Evolutionary conservation across 106 monocot genomes (phyloP).

Genomic region (Narthecium ossifragum): DNA sequence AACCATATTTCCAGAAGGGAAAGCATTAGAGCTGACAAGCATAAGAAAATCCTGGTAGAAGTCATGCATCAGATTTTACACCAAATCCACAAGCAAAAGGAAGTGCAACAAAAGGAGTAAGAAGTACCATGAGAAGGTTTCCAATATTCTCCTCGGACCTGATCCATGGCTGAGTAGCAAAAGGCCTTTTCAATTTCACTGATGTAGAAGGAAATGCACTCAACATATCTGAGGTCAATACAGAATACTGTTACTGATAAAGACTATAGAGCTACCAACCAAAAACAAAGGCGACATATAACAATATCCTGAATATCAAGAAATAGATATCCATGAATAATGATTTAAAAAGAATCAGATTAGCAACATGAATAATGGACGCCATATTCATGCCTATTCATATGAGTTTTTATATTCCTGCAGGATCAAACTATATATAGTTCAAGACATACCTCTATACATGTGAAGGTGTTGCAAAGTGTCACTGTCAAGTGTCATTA

Average conservation of each 20-base stretch:
- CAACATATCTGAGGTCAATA: conserved; percentile 49
- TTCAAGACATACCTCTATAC: conserved; percentile 49
- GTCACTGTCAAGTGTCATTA: conserved; percentile 72
- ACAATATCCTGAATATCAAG: too few relatives aligned
- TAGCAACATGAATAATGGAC: too few relatives aligned
- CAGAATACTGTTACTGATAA: conserved; percentile 2
- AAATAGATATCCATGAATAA: too few relatives aligned
- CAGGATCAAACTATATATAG: too few relatives aligned
- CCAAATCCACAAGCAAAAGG: too few relatives aligned
- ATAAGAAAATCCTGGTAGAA: too few relatives aligned
- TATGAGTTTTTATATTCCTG: too few relatives aligned
- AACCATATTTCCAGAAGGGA: too few relatives aligned
- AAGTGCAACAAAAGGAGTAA: too few relatives aligned
- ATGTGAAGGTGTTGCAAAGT: conserved; percentile 66
- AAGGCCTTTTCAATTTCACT: conserved; percentile 63
- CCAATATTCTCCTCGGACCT: conserved; percentile 79
- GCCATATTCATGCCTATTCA: background rate
- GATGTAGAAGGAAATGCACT: conserved; percentile 68
- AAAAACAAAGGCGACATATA: background rate
- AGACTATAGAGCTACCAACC: too few relatives aligned
- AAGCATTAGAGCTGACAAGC: too few relatives aligned
- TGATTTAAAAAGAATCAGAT: background rate
- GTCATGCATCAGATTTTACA: too few relatives aligned
- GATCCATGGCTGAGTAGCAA: conserved; percentile 72
- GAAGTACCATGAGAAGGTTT: conserved; percentile 84